These are phyloP conservation scores for Sequoiadendron giganteum DNA, from an alignment of 75 land plant species.

Conservation along the genomic window DNA sequence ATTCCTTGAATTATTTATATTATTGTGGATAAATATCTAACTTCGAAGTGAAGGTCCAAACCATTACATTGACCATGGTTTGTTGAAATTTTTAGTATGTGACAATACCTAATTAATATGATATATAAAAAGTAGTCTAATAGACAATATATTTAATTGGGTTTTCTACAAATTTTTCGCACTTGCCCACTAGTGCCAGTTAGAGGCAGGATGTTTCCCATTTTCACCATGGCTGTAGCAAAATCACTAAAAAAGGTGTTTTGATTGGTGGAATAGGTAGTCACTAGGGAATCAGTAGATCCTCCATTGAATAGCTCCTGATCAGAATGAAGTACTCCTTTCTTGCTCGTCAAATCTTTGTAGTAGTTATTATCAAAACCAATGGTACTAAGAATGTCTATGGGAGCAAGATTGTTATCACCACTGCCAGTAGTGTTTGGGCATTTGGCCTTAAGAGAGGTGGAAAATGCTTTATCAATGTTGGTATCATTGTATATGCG, in stretches of 20 bases:
- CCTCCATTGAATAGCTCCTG: conserved; percentile 32
- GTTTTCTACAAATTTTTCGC: conserved; percentile 35
- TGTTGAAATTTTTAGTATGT: no score
- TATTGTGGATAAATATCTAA: no score
- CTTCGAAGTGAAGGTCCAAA: no score
- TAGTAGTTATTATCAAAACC: conserved; percentile 45
- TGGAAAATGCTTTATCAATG: conserved; percentile 21
- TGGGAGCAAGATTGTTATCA: conserved; percentile 20
- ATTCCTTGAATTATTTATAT: no score
- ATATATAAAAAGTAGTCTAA: no score
- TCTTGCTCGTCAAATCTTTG: conserved; percentile 18
- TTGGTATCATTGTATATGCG: conserved; percentile 40
- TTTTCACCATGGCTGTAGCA: conserved; percentile 32
- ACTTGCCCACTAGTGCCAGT: conserved; percentile 39
- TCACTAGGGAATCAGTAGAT: conserved; percentile 14
- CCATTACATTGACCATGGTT: no score
- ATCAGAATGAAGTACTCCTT: conserved; percentile 49
- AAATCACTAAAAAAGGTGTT: conserved; percentile 29
- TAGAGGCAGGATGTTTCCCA: conserved; percentile 36
- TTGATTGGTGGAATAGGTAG: conserved; percentile 12
- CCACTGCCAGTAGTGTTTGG: conserved; percentile 18
- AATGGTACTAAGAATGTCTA: conserved; percentile 39
- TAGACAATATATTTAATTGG: conserved; percentile 4
- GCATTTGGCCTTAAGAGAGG: conserved; percentile 16
- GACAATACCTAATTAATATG: no score